These are phyloP conservation scores for Penicillium italicum DNA, from an alignment of 2,329 filamentous ascomycete species.

Conservation along the genomic window DNA sequence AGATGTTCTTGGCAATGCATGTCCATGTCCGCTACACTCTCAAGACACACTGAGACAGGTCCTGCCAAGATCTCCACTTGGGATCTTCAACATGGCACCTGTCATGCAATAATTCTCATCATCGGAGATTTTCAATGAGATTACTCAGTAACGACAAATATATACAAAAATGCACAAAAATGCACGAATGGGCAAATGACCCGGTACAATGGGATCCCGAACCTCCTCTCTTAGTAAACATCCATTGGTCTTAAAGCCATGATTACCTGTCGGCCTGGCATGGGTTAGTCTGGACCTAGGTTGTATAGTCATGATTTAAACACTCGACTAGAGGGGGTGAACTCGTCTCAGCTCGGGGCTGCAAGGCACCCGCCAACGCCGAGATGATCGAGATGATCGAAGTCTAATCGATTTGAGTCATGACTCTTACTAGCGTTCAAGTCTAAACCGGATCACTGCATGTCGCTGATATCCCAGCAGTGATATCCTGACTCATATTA, in stretches of 20 bases:
- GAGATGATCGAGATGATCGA: neutral
- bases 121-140: neutral
- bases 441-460: neutral
- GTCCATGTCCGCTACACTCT: neutral
- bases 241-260: neutral
- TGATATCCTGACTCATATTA: neutral
- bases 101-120: constrained; percentile 4
- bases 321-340: neutral
- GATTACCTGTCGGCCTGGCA: constrained; percentile 4
- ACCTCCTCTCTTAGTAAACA: neutral
- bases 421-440: neutral
- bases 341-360: neutral
- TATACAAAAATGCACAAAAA: neutral
- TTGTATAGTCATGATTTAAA: constrained; percentile 9
- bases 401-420: neutral
- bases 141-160: neutral
- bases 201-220: neutral
- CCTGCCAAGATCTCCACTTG: constrained; percentile 1
- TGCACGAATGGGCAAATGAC: neutral
- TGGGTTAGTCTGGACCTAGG: neutral
- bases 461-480: neutral
- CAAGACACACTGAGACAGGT: neutral
- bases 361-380: neutral
- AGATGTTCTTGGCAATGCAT: neutral
- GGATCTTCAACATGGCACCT: constrained; percentile 3